Evolutionary conservation across 2,329 filamentous ascomycete genomes (phyloP), one percentile per base, ranked within the genome.

Genomic region (Chaetomium sp.): DNA sequence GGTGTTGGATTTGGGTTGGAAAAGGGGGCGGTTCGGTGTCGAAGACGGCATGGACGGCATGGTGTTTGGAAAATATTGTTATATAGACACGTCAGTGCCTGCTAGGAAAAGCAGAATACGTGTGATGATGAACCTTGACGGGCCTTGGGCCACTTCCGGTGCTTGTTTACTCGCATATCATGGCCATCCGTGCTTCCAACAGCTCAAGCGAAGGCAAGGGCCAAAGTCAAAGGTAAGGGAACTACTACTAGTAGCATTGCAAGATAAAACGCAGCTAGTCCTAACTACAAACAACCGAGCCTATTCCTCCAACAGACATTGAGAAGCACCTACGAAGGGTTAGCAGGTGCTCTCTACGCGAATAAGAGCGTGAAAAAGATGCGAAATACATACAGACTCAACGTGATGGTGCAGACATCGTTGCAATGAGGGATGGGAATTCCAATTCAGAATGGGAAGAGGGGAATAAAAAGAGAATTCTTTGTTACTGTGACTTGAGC

Each of bases 301-400:
- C 12, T 33, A 33, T 33, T 33, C 31, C 10, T 33, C 10, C 33
- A 35, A 35, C 33, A 10, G 51, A 57, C n/a, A 7, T 57, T 31
- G 8, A 51, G 42, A 45, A 12, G 51, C 38, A 62, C 53, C 60
- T 57, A 19, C 7, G 53, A 57, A 29, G 42, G 23, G 53, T 57
- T 23, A 62, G 53, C 53, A 57, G 31, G 49, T 21, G 51, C 29
- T 51, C 56, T 62, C 27, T 62, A 25, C 29, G n/a, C 38, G 13
- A 56, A 23, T 35, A 16, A 35, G 33, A 35, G 19, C 21, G 50
- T 23, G 13, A 25, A 10, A 54, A 33, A 61, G 23, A 19, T 3
- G 33, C 12, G 12, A 35, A 35, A 13, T 35, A 35, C 33, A 35
- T 61, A 61, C 59, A 10, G 29, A 50, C 35, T 61, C 50, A 29